A percentile compares a stretch with the other conserved stretches of the same genome.
Conservation (phyloP, 176 grass and related monocot species). For the Triticum aestivum region DNA sequence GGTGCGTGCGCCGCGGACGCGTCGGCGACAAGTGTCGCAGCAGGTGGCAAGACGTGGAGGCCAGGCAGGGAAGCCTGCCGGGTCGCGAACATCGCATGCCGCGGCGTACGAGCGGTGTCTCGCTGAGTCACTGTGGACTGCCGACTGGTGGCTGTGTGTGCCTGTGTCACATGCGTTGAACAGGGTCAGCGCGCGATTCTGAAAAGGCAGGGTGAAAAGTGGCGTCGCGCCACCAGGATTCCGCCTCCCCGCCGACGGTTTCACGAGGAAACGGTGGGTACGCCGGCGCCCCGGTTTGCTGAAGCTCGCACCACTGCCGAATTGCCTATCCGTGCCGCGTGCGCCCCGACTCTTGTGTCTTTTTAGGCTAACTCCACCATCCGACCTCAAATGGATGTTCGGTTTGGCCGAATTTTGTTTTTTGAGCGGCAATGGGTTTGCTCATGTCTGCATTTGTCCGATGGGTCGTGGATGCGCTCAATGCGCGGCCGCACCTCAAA, state of each 20-base stretch:
- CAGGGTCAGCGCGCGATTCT: background rate
- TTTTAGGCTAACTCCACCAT: too few relatives aligned
- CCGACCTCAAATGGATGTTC: too few relatives aligned
- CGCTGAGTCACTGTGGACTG: background rate
- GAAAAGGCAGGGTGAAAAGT: background rate
- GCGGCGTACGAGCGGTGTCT: background rate
- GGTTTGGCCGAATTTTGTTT: too few relatives aligned
- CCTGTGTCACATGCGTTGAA: conserved; percentile 15
- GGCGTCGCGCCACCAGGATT: background rate
- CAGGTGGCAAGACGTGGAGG: background rate
- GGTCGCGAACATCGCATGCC: background rate
- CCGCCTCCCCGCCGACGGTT: background rate
- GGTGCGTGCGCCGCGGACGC: background rate
- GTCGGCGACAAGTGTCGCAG: background rate
- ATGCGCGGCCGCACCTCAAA: too few relatives aligned
- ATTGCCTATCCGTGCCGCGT: too few relatives aligned
- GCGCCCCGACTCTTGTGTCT: too few relatives aligned
- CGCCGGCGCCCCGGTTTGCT: background rate
- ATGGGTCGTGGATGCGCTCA: too few relatives aligned
- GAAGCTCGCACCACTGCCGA: background rate
- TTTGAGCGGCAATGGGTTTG: too few relatives aligned
- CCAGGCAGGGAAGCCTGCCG: background rate
- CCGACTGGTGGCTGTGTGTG: background rate
- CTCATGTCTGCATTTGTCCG: too few relatives aligned
- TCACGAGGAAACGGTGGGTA: background rate